Percentiles rank a stretch among this genome's conserved stretches.
Evolutionary conservation across 345 rosid genomes (phyloP).

Genomic region (Cardamine chenopodiifolia): DNA sequence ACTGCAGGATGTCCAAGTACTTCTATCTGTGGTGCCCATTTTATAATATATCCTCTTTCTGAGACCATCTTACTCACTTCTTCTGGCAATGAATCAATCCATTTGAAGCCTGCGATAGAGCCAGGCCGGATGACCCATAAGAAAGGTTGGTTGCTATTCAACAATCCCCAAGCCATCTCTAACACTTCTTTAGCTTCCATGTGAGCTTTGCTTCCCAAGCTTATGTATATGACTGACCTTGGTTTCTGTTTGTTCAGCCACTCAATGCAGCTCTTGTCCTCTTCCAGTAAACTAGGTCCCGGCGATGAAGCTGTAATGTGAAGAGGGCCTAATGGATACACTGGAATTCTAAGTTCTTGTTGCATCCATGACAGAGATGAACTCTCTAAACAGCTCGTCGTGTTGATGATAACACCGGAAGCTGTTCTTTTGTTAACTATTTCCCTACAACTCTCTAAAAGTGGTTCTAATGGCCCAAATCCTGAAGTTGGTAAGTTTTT

Average conservation of each 20-base stretch:
- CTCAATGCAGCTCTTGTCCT: slow-evolving; percentile 49
- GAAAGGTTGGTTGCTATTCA: slow-evolving; percentile 40
- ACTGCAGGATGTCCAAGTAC: slow-evolving; percentile 38
- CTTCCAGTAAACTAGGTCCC: slow-evolving; percentile 24
- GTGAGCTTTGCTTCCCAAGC: slow-evolving; percentile 57
- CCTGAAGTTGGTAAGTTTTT: slow-evolving; percentile 33
- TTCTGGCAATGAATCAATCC: slow-evolving; percentile 31
- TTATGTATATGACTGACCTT: slow-evolving; percentile 57
- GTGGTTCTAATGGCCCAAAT: slow-evolving; percentile 8
- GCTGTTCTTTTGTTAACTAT: slow-evolving; percentile 24
- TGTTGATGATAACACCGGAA: slow-evolving; percentile 31
- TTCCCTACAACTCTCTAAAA: slow-evolving; percentile 20
- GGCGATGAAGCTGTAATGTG: slow-evolving; percentile 15
- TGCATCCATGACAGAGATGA: slow-evolving; percentile 29
- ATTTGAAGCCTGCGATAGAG: background rate
- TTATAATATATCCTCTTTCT: slow-evolving; percentile 32
- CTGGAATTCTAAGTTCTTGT: slow-evolving; percentile 23
- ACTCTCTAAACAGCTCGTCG: slow-evolving; percentile 28
- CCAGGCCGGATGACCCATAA: slow-evolving; percentile 42
- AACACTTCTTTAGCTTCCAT: slow-evolving; percentile 23
- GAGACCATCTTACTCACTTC: slow-evolving; percentile 21
- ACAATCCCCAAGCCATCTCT: slow-evolving; percentile 44
- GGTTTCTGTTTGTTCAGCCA: slow-evolving; percentile 51
- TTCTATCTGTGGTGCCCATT: slow-evolving; percentile 45
- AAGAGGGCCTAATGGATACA: slow-evolving; percentile 39